These are phyloP conservation scores for Yarrowia sp. DNA, from an alignment of 805 yeast genomes.

Conservation along the genomic window DNA sequence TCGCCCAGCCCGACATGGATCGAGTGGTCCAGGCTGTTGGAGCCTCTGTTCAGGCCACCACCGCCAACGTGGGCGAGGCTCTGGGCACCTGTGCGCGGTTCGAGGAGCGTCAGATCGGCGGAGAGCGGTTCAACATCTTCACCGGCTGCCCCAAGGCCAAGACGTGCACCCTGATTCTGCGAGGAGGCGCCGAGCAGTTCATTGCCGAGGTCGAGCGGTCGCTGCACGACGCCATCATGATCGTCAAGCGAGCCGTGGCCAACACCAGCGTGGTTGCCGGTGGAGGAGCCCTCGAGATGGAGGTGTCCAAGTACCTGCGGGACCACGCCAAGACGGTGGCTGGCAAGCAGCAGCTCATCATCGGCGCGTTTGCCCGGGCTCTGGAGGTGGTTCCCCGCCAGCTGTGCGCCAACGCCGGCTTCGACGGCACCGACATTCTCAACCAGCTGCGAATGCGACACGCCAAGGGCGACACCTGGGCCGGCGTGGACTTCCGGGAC, in stretches of 20 bases:
- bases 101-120: constrained; percentile 95
- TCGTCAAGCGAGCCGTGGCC: constrained; percentile 91
- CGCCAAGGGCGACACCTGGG: constrained; percentile 90
- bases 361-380: constrained; percentile 92
- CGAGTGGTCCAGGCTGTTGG: constrained; percentile 95
- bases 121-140: constrained; percentile 92
- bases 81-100: constrained; percentile 85
- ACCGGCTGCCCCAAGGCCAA: constrained; percentile 90
- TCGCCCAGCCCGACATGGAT: constrained; percentile 84
- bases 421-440: constrained; percentile 93
- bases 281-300: constrained; percentile 99
- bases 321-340: constrained; percentile 87
- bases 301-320: constrained; percentile 83
- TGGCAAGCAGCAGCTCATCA: constrained; percentile 93
- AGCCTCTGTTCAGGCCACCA: constrained; percentile 77
- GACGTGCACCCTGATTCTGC: constrained; percentile 88
- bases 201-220: constrained; percentile 98
- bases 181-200: constrained; percentile 99
- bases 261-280: constrained; percentile 93
- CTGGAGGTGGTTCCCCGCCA: constrained; percentile 97
- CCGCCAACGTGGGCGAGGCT: constrained; percentile 70
- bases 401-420: constrained; percentile 98
- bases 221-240: constrained; percentile 97
- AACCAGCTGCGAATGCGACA: constrained; percentile 92
- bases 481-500: constrained; percentile 84